Percentiles rank a stretch among this genome's conserved stretches.
Evolutionary conservation across 495 filamentous ascomycete genomes (phyloP).

Genomic region (Penicillium maclennaniae): DNA sequence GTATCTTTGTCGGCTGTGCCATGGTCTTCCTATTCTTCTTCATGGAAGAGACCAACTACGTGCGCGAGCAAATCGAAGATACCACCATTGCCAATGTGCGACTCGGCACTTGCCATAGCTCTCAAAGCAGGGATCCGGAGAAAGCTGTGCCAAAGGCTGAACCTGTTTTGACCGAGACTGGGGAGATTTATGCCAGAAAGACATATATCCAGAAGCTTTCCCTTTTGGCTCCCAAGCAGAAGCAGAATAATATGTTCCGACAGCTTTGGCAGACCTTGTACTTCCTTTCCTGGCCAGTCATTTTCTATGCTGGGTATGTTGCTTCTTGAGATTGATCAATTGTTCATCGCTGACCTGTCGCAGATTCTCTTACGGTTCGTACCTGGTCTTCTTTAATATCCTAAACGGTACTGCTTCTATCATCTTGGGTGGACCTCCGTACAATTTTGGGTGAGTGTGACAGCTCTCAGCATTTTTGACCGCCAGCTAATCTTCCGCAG

Average conservation of each 20-base stretch:
- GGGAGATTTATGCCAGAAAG: conserved; percentile 30
- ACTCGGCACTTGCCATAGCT: conserved; percentile 7
- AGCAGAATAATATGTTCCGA: conserved; percentile 50
- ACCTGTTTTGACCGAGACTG: conserved; percentile 15
- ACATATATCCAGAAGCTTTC: conserved; percentile 54
- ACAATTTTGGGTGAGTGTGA: conserved; percentile 47
- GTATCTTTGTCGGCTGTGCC: conserved; percentile 54
- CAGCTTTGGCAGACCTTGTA: conserved; percentile 37
- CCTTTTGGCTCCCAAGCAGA: conserved; percentile 41
- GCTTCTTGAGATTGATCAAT: neutral
- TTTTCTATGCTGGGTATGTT: conserved; percentile 57
- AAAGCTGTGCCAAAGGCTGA: conserved; percentile 14
- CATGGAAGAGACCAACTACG: conserved; percentile 68
- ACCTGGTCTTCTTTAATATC: conserved; percentile 64
- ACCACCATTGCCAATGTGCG: conserved; percentile 10
- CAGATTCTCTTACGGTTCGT: conserved; percentile 59
- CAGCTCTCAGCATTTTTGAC: neutral
- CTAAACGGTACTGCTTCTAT: conserved; percentile 62
- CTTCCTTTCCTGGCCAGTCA: conserved; percentile 56
- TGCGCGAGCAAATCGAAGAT: conserved; percentile 26
- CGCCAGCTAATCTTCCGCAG: conserved; percentile 15
- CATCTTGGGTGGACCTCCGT: conserved; percentile 53
- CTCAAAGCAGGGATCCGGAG: conserved; percentile 18
- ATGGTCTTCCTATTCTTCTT: conserved; percentile 62
- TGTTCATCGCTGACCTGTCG: conserved; percentile 2